phyloP scores from a whole-genome alignment of 2,329 filamentous ascomycete genomes.

The Acrocalymma vagum region DNA sequence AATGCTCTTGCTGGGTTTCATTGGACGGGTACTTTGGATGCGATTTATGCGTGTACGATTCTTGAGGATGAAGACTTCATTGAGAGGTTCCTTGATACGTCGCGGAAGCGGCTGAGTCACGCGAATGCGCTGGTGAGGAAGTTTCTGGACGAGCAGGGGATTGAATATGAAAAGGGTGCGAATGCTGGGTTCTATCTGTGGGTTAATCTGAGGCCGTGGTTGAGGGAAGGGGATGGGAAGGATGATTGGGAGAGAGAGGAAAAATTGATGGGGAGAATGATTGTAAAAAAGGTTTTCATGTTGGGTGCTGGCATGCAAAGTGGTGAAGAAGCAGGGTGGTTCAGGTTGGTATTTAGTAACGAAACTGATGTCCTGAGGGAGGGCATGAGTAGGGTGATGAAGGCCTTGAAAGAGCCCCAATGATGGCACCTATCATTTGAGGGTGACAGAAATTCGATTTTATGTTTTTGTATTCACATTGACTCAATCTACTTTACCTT shows the following conservation, averaged over 20 bases:
- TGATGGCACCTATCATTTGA: no score
- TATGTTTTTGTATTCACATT: no score
- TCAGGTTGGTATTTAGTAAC: constrained; percentile 52
- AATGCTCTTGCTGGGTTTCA: no score
- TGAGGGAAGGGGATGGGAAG: constrained; percentile 23
- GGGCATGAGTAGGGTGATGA: constrained; percentile 36
- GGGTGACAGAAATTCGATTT: no score
- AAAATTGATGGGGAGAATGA: constrained; percentile 51
- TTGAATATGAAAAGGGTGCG: constrained; percentile 56
- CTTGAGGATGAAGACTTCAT: constrained; percentile 33
- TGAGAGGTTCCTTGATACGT: constrained; percentile 56
- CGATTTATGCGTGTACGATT: constrained; percentile 24
- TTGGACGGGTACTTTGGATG: constrained; percentile 22
- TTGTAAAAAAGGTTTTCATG: constrained; percentile 27
- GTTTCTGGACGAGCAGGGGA: constrained; percentile 51
- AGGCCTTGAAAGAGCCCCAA: no score
- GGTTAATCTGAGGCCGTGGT: constrained; percentile 53
- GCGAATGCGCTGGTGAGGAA: constrained; percentile 50
- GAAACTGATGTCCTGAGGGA: constrained; percentile 45
- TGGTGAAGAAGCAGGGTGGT: constrained; percentile 50
- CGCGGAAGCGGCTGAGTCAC: constrained; percentile 50
- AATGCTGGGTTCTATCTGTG: constrained; percentile 68
- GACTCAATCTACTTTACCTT: no score
- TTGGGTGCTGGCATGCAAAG: constrained; percentile 28
- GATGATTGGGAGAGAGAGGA: constrained; percentile 29